phyloP scores from a whole-genome alignment of 352 stramenopile species.

The Hyaloperonospora brassicae region DNA sequence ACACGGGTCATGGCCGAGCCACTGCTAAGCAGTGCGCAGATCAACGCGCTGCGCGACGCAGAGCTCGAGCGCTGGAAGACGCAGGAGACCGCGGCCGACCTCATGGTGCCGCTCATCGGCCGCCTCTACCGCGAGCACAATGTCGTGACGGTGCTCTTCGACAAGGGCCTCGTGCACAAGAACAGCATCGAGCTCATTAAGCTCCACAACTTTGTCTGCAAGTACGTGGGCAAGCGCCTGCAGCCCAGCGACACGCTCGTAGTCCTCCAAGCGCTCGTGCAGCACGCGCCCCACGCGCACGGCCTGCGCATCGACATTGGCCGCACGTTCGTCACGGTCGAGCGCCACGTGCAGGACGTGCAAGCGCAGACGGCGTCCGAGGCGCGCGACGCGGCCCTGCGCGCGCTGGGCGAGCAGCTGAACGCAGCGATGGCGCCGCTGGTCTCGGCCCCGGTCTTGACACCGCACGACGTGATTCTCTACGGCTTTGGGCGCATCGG shows the following conservation, averaged over 20 bases:
- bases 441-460: slow-evolving; percentile 23
- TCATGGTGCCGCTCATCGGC: slow-evolving; percentile 79
- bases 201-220: slow-evolving; percentile 75
- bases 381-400: slow-evolving; percentile 36
- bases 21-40: slow-evolving; percentile 34
- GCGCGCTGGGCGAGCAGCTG: slow-evolving; percentile 41
- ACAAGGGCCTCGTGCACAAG: slow-evolving; percentile 79
- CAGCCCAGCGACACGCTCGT: slow-evolving; percentile 64
- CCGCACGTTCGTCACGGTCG: slow-evolving; percentile 62
- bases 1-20: slow-evolving; percentile 24
- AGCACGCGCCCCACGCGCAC: slow-evolving; percentile 46
- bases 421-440: slow-evolving; percentile 56
- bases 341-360: slow-evolving; percentile 45
- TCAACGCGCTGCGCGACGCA: slow-evolving; percentile 43
- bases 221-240: slow-evolving; percentile 79
- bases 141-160: slow-evolving; percentile 75
- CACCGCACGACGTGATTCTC: slow-evolving; percentile 74
- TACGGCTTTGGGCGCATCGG: slow-evolving; percentile 87
- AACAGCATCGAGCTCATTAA: slow-evolving; percentile 82
- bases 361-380: slow-evolving; percentile 29
- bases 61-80: slow-evolving; percentile 73
- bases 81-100: slow-evolving; percentile 73
- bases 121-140: slow-evolving; percentile 79
- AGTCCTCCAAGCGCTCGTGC: slow-evolving; percentile 54
- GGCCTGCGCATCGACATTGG: slow-evolving; percentile 77